Percentiles rank a stretch among this genome's conserved stretches.
phyloP scores from a whole-genome alignment of 768 basidiomycete genomes.

The Tulasnella calospora region DNA sequence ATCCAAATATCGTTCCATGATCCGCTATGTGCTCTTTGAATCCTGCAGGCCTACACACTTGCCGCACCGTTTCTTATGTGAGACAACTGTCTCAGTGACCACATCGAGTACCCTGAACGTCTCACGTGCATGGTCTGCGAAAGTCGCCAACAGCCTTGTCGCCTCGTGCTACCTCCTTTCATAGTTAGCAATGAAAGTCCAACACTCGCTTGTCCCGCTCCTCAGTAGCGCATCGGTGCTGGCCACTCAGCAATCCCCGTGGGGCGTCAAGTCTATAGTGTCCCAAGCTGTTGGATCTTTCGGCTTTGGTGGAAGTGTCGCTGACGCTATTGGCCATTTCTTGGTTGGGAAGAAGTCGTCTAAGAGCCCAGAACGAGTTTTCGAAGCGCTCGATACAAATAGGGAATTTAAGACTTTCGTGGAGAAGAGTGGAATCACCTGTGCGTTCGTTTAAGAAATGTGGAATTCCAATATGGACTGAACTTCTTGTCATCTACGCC shows the following conservation, averaged over 20 bases:
- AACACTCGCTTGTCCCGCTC: slow-evolving; percentile 11
- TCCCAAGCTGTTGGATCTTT: slow-evolving; percentile 15
- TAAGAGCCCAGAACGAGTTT: slow-evolving; percentile 48
- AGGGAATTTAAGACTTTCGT: slow-evolving; percentile 60
- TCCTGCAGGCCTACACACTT: no score
- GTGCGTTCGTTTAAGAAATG: slow-evolving; percentile 45
- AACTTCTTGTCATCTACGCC: neutral
- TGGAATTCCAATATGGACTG: neutral
- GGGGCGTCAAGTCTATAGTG: slow-evolving; percentile 12
- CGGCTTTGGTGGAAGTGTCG: slow-evolving; percentile 15
- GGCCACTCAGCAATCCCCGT: slow-evolving; percentile 5
- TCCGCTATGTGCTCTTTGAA: no score
- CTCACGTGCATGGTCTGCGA: neutral
- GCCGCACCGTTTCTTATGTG: no score
- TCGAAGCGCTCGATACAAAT: slow-evolving; percentile 39
- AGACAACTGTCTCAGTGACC: no score
- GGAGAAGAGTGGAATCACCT: slow-evolving; percentile 63
- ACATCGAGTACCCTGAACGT: neutral
- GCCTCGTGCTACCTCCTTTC: neutral
- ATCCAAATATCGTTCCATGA: no score
- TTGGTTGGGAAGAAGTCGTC: slow-evolving; percentile 31
- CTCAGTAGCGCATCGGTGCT: neutral
- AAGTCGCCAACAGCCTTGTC: neutral
- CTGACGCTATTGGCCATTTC: slow-evolving; percentile 15
- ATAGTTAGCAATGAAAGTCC: slow-evolving; percentile 19